phyloP scores from a whole-genome alignment of 2,329 filamentous ascomycete species.

The Colletotrichum coccodes region DNA sequence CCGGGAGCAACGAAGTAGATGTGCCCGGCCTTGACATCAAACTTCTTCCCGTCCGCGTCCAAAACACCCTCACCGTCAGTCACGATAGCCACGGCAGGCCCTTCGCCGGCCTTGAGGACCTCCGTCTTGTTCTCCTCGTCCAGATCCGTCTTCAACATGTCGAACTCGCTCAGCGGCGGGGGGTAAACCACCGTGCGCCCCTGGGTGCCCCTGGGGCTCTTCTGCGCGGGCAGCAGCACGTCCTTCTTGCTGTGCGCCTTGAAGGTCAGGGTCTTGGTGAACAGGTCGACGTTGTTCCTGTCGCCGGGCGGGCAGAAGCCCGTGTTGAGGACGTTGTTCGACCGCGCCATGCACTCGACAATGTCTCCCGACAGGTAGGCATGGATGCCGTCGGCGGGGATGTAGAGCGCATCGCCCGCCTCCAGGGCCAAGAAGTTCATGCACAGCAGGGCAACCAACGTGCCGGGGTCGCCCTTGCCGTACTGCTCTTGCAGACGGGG shows the following conservation, averaged over 20 bases:
- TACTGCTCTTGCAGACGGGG: conserved; percentile 74
- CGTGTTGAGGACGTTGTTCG: conserved; percentile 79
- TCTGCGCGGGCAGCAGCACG: conserved; percentile 56
- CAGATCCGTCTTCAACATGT: conserved; percentile 71
- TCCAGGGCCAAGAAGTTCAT: conserved; percentile 79
- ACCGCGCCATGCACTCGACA: conserved; percentile 82
- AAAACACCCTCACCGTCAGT: conserved; percentile 68
- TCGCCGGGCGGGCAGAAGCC: conserved; percentile 78
- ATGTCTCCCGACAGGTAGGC: conserved; percentile 80
- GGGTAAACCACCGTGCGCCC: conserved; percentile 72
- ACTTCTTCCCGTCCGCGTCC: conserved; percentile 60
- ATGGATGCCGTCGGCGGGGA: conserved; percentile 79
- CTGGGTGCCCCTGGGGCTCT: conserved; percentile 55
- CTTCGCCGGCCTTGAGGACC: conserved; percentile 61
- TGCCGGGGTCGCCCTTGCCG: conserved; percentile 70
- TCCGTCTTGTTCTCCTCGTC: conserved; percentile 68
- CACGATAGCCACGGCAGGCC: conserved; percentile 72
- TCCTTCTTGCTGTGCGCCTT: conserved; percentile 67
- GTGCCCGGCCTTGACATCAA: conserved; percentile 68
- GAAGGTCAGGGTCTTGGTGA: conserved; percentile 72
- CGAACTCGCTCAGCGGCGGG: conserved; percentile 78
- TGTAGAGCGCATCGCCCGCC: conserved; percentile 74
- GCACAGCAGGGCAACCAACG: conserved; percentile 73
- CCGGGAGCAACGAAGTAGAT: conserved; percentile 75
- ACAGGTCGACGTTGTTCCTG: conserved; percentile 71